These are phyloP conservation scores for Aureobasidium sp. DNA, from an alignment of 2,329 filamentous ascomycete species.

Conservation along the genomic window DNA sequence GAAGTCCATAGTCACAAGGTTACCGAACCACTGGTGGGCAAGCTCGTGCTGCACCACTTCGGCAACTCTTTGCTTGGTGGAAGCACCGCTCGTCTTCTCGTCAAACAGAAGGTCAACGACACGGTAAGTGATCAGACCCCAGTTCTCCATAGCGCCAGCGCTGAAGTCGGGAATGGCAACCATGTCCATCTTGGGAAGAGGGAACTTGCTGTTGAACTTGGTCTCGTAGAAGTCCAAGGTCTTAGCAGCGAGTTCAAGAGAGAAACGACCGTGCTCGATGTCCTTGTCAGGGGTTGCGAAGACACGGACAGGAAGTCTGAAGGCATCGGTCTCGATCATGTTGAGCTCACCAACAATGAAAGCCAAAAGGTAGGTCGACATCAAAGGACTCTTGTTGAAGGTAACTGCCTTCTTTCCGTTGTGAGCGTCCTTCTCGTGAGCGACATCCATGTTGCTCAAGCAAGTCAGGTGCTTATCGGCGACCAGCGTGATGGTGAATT, in stretches of 20 bases:
- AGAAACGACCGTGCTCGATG: conserved; percentile 86
- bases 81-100: conserved; percentile 82
- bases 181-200: conserved; percentile 92
- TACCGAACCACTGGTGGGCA: conserved; percentile 97
- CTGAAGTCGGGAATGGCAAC: conserved; percentile 94
- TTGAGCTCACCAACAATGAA: conserved; percentile 94
- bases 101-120: conserved; percentile 86
- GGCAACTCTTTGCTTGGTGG: conserved; percentile 84
- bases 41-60: conserved; percentile 96
- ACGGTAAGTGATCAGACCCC: conserved; percentile 91
- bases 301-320: conserved; percentile 87
- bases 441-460: conserved; percentile 94
- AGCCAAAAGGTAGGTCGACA: conserved; percentile 93
- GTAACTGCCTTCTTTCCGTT: conserved; percentile 74
- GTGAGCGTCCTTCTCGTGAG: conserved; percentile 57
- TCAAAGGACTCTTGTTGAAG: conserved; percentile 84
- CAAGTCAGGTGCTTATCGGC: conserved; percentile 88
- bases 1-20: conserved; percentile 96
- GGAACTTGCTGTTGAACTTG: conserved; percentile 80
- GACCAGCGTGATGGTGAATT: conserved; percentile 83
- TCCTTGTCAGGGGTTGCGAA: conserved; percentile 85
- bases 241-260: conserved; percentile 77
- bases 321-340: conserved; percentile 83
- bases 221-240: conserved; percentile 94
- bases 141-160: conserved; percentile 96